phyloP scores from a whole-genome alignment of 345 rosid species.

The Mercurialis annua region DNA sequence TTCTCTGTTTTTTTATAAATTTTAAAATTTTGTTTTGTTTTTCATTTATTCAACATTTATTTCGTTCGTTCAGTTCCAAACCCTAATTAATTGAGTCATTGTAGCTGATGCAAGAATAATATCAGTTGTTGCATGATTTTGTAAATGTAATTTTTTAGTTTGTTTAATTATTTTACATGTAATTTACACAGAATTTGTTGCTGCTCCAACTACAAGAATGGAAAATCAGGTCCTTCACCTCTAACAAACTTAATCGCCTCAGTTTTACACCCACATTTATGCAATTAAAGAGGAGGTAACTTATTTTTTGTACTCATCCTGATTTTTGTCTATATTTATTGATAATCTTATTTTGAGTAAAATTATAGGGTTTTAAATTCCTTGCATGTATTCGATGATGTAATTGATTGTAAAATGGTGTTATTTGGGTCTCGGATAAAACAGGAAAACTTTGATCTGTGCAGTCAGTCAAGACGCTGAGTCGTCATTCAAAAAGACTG shows the following conservation, averaged over 20 bases:
- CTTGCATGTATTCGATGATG: constrained; percentile 1
- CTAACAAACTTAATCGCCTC: constrained; percentile 20
- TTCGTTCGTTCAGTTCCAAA: too few species aligned
- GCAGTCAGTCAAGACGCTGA: constrained; percentile 81
- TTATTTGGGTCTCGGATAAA: constrained; percentile 55
- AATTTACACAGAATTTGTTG: constrained; percentile 23
- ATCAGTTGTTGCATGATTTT: too few species aligned
- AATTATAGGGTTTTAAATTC: background rate
- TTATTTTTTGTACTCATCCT: background rate
- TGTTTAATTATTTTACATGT: too few species aligned
- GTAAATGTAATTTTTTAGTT: too few species aligned
- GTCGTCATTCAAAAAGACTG: constrained; percentile 86
- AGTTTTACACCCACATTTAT: constrained; percentile 13
- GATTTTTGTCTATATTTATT: background rate
- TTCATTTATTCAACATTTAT: background rate
- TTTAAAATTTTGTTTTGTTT: background rate
- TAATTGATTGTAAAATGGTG: constrained; percentile 38
- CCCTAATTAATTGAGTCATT: too few species aligned
- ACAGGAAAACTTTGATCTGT: constrained; percentile 87
- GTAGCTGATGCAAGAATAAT: too few species aligned
- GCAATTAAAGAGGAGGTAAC: constrained; percentile 36
- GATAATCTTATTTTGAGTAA: too few species aligned
- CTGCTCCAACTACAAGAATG: constrained; percentile 30
- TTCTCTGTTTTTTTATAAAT: background rate
- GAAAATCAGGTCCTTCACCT: constrained; percentile 20